These are phyloP conservation scores for Lachnellula hyalina DNA, from an alignment of 2,329 filamentous ascomycete species.

Conservation along the genomic window DNA sequence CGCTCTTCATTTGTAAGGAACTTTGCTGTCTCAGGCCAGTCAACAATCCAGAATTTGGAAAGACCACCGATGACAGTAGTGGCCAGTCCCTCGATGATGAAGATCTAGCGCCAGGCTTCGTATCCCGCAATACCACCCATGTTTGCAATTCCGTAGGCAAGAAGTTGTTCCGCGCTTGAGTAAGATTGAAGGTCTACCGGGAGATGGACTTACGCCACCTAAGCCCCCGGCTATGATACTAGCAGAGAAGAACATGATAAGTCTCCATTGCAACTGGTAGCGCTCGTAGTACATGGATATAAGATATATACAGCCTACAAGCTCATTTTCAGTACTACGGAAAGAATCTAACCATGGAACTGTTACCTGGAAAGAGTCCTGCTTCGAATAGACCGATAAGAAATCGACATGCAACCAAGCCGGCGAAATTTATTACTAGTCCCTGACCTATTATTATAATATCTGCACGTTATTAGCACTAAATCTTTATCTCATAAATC, in stretches of 20 bases:
- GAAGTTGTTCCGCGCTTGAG: no score
- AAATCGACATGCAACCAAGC: constrained; percentile 62
- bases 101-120: constrained; percentile 37
- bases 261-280: constrained; percentile 44
- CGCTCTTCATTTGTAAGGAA: constrained; percentile 38
- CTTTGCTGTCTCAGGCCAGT: constrained; percentile 38
- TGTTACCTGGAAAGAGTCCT: constrained; percentile 57
- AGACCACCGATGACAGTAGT: constrained; percentile 30
- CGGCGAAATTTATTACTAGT: constrained; percentile 47
- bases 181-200: no score
- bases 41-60: constrained; percentile 43
- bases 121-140: no score
- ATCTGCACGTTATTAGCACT: neutral
- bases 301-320: constrained; percentile 34
- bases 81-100: constrained; percentile 41
- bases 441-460: constrained; percentile 14
- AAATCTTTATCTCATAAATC: no score
- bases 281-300: constrained; percentile 46
- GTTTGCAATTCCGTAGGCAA: no score
- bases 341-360: neutral
- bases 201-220: constrained; percentile 33
- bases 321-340: neutral
- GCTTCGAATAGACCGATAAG: constrained; percentile 48
- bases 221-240: constrained; percentile 50
- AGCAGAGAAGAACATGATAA: constrained; percentile 49